Percentiles rank a stretch among this genome's conserved stretches.
Conservation (phyloP, 176 grass and related monocot genomes). For the Triticum aestivum region DNA sequence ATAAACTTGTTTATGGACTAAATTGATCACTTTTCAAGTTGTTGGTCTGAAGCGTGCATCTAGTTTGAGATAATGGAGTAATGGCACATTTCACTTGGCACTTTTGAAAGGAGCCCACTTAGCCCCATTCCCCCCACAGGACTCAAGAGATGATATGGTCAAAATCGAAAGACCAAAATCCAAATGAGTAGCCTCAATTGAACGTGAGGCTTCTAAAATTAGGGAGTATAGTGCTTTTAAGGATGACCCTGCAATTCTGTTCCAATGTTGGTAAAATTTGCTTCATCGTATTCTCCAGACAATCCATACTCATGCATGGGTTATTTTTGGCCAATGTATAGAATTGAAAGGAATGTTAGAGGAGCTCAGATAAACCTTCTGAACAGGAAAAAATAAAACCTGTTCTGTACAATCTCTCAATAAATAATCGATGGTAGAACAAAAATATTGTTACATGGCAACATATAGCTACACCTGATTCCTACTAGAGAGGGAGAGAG, state of each 20-base stretch:
- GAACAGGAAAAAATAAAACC: background rate
- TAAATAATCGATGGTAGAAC: background rate
- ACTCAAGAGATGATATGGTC: too few species aligned
- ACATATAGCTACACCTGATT: conserved; percentile 20
- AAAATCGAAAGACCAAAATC: background rate
- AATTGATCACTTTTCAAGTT: too few species aligned
- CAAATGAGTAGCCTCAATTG: background rate
- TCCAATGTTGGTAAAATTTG: background rate
- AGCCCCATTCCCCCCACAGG: too few species aligned
- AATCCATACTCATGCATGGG: background rate
- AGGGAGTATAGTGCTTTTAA: too few species aligned
- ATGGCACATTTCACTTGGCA: too few species aligned
- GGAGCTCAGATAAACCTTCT: background rate
- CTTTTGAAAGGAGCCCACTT: too few species aligned
- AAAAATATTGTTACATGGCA: conserved; percentile 16
- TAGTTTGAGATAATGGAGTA: too few species aligned
- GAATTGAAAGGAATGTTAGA: background rate
- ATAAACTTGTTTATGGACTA: too few species aligned
- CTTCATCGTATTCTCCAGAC: background rate
- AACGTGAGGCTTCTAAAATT: too few species aligned
- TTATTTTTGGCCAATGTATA: background rate
- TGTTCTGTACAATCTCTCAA: background rate
- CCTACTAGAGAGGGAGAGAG: background rate
- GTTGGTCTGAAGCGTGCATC: too few species aligned
- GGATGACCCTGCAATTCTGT: background rate